Evolutionary conservation across 2,329 filamentous ascomycete species (phyloP), one percentile per base, ranked within the genome.

Genomic region (Monosporascus sp.): DNA sequence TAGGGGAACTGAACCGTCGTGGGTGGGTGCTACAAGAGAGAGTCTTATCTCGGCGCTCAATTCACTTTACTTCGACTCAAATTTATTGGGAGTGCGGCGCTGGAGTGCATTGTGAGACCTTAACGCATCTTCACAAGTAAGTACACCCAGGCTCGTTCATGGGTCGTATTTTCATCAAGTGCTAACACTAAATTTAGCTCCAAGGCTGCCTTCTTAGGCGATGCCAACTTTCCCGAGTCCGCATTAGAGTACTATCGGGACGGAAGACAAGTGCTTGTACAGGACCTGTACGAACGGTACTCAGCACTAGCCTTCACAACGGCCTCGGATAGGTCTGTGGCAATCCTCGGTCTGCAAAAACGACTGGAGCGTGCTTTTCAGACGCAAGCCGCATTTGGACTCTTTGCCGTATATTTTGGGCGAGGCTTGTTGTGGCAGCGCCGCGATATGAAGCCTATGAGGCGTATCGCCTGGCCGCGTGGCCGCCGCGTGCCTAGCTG

Each of bases 21-120:
- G 66, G 56, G 0, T 68, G 64, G 66, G 63, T 67, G 1, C 51
- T 65, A 2, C 64, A 68, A 48, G 66, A 68, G 45, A 55, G 58
- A 14, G 63, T 59, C 1, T 46, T 68, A 2, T 58, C 65, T 14
- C 59, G 58, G 4, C 51, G 65, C 7, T 64, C 60, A 1, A 63
- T 68, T n/a, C 61, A 63, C 53, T 68, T 66, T 40, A 60, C 62
- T 0, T 48, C 61, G 4, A 53, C 49, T 8, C 65, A 68, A 40
- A 58, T 57, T 1, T 68, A 68, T 44, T 68, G 58, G 48, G 64
- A 68, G 47, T 67, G 66, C 17, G 49, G 55, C 18, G 15, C 14
- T 3, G 54, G 54, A 9, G 44, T 55, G 2, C 50, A 28, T 20
- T 55, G 53, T n/a, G 53, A 55, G 50, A 55, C 50, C 5, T n/a